These are phyloP conservation scores for Pichia ethanolica DNA, from an alignment of 805 yeast species.

Conservation along the genomic window DNA sequence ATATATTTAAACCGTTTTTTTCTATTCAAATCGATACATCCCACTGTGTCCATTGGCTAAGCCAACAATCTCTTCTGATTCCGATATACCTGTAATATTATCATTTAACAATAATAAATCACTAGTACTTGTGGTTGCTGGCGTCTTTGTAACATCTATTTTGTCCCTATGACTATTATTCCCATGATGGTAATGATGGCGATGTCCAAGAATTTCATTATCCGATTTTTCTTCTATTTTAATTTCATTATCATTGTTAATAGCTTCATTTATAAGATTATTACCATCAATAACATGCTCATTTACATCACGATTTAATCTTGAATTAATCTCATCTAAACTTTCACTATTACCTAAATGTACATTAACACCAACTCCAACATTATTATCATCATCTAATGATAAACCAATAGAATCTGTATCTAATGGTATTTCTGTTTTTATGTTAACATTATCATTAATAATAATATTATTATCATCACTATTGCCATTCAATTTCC, in stretches of 20 bases:
- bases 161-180: background rate
- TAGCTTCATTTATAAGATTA: no score
- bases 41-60: conserved; percentile 25
- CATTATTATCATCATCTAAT: background rate
- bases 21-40: conserved; percentile 1
- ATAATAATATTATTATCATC: no score
- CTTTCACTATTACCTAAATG: conserved; percentile 2
- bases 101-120: conserved; percentile 25
- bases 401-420: background rate
- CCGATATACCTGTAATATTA: conserved; percentile 26
- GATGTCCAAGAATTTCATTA: background rate
- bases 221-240: no score
- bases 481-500: no score
- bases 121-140: conserved; percentile 26
- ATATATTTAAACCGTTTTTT: no score
- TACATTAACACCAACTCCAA: conserved; percentile 4
- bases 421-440: background rate
- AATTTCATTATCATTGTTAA: no score
- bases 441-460: no score
- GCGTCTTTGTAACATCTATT: conserved; percentile 11
- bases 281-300: background rate
- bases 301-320: background rate
- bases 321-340: conserved; percentile 1
- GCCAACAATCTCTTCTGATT: conserved; percentile 29
- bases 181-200: background rate